phyloP scores from a whole-genome alignment of 116 monocot genomes.

The Iris pallida region DNA sequence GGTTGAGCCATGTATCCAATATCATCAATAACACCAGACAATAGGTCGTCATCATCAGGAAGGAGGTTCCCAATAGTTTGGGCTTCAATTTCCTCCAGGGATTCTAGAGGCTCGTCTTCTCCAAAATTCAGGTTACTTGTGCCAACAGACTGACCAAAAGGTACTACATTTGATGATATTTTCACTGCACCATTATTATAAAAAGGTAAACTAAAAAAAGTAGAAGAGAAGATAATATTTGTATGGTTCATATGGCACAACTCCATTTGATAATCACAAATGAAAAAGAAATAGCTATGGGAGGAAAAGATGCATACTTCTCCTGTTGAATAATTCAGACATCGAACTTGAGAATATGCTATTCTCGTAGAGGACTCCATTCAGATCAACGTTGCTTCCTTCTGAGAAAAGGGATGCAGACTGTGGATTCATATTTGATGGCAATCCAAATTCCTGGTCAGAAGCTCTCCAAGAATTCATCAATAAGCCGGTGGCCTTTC shows the following conservation, averaged over 20 bases:
- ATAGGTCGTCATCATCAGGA: constrained; percentile 84
- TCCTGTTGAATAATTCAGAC: constrained; percentile 44
- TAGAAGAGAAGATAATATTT: neutral
- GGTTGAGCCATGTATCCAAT: constrained; percentile 27
- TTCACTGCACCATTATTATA: constrained; percentile 42
- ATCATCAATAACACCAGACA: constrained; percentile 59
- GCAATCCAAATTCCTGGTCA: constrained; percentile 13
- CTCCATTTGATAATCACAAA: neutral
- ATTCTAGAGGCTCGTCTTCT: constrained; percentile 60
- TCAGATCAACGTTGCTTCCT: constrained; percentile 23
- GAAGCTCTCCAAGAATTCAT: constrained; percentile 25
- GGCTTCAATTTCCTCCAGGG: constrained; percentile 69
- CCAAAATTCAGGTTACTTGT: constrained; percentile 22
- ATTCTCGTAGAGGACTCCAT: constrained; percentile 36
- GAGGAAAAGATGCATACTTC: constrained; percentile 32
- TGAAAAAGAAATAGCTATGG: neutral
- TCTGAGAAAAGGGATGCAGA: constrained; percentile 20
- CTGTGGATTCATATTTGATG: constrained; percentile 18
- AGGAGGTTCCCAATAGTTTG: constrained; percentile 87
- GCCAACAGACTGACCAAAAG: constrained; percentile 33
- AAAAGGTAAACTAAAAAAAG: neutral
- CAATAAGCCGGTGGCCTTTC: constrained; percentile 9
- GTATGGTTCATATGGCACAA: neutral
- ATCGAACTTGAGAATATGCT: constrained; percentile 64
- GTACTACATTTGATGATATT: constrained; percentile 30